Base-by-base conservation (phyloP, 2,329 filamentous ascomycete genomes). In the Bipolaris sorokiniana region DNA sequence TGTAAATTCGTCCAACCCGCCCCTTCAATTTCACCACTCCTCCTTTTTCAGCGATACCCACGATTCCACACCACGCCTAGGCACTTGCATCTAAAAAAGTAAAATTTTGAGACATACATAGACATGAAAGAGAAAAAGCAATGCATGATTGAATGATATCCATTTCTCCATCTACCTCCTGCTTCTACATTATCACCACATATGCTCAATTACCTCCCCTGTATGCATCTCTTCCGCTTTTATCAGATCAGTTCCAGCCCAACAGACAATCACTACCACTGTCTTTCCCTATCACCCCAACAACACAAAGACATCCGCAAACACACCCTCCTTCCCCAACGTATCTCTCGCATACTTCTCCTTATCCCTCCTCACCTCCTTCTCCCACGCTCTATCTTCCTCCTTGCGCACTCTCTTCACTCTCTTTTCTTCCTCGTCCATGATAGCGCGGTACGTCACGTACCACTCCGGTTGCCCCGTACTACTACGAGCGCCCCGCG, bases 1-100 rank as follows among this genome's bases (percentile, higher is more conserved):
- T 74, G 16, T 73, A 50, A 56, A 36, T n/a, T 16, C 13, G 37
- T 34, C 31, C 13, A 9, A 7, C 26, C 7, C 23, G 22, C 20
- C 28, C 37, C 11, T n/a, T 54, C 38, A 34, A 16, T 7, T 26
- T 47, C 48, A 22, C 20, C 7, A 11, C 16, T 51, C 38, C 23
- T 51, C 28, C 20, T 48, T 53, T 31, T 53, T 31, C 49, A 52
- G 42, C 48, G 54, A 56, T 56, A 56, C 54, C 48, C 54, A 47
- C 22, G 31, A 34, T 26, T 33, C 13, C 28, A 11, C 10, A 31
- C 7, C 16, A 20, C 28, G 9, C 28, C 15, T 46, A 16, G n/a
- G 10, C 20, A 16, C 33, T 28, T 48, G 33, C 46, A 48, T 28
- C 46, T 13, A 15, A 34, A 36, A 38, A 26, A 36, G 16, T 23